These are phyloP conservation scores for Aegilops umbellulata DNA, from an alignment of 176 grass and related monocot genomes.

Conservation along the genomic window DNA sequence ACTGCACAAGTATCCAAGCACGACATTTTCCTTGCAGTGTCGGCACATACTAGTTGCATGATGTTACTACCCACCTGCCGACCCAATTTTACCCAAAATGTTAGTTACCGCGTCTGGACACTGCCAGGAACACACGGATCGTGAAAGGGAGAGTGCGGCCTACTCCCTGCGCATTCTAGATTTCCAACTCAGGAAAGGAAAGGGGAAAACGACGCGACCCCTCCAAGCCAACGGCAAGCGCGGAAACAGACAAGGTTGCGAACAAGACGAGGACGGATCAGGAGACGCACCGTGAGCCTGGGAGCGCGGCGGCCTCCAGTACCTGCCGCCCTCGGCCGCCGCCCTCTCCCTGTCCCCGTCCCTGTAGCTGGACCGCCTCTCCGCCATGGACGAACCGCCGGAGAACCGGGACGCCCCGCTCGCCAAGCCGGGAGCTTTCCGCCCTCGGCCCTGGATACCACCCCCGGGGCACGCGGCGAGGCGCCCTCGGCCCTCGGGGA, in stretches of 20 bases:
- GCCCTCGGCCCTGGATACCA: neutral
- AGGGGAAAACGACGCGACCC: neutral
- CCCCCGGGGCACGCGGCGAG: neutral
- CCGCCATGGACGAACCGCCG: slow-evolving; percentile 35
- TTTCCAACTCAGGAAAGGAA: neutral
- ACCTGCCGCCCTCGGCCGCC: slow-evolving; percentile 3
- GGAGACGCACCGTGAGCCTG: slow-evolving; percentile 38
- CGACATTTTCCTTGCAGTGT: slow-evolving; percentile 17
- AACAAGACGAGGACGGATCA: neutral
- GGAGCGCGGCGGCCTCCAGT: slow-evolving; percentile 36
- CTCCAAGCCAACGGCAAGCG: neutral
- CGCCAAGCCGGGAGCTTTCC: neutral
- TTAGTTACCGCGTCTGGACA: neutral
- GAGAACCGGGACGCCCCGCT: neutral
- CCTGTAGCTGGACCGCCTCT: slow-evolving; percentile 41
- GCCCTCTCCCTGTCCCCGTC: slow-evolving; percentile 3
- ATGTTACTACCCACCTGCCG: neutral
- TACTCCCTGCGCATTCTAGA: neutral
- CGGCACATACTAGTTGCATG: neutral
- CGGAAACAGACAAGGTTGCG: neutral
- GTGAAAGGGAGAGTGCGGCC: neutral
- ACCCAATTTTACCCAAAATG: neutral
- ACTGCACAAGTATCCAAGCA: neutral
- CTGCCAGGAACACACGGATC: neutral
- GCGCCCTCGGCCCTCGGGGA: neutral